These are phyloP conservation scores for Tetrapisispora namnaoensis DNA, from an alignment of 805 yeast genomes.

Conservation along the genomic window DNA sequence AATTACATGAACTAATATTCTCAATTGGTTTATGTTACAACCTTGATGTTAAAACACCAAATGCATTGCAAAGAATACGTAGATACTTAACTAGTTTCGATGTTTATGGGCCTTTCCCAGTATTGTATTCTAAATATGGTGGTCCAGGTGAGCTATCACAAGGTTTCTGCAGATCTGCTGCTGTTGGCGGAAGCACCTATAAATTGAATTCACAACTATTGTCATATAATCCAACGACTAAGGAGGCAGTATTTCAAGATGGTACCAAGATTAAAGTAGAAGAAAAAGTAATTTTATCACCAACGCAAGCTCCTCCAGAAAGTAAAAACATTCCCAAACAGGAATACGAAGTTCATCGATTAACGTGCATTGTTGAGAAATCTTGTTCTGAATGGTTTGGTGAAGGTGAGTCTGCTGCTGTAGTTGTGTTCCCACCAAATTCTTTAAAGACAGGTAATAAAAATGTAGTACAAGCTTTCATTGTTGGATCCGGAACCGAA, in stretches of 20 bases:
- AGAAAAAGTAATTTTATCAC: constrained; percentile 72
- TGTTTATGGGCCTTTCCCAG: constrained; percentile 91
- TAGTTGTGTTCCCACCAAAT: constrained; percentile 87
- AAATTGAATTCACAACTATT: constrained; percentile 61
- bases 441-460: constrained; percentile 58
- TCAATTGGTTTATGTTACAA: constrained; percentile 74
- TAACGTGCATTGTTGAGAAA: constrained; percentile 74
- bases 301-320: constrained; percentile 48
- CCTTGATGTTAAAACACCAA: constrained; percentile 52
- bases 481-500: constrained; percentile 81
- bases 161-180: constrained; percentile 95
- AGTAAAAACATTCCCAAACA: constrained; percentile 35
- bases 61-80: constrained; percentile 71
- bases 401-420: constrained; percentile 72
- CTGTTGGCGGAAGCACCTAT: constrained; percentile 94
- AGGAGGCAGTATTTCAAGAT: constrained; percentile 64
- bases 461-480: constrained; percentile 74
- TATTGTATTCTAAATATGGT: constrained; percentile 83
- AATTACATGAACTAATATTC: constrained; percentile 72
- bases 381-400: constrained; percentile 89
- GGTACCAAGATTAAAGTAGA: constrained; percentile 64
- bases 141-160: constrained; percentile 94
- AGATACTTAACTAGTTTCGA: constrained; percentile 79
- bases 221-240: constrained; percentile 54
- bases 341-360: constrained; percentile 54